Evolutionary conservation across 108 stramenopile genomes (phyloP), one percentile per base, ranked within the genome.

Genomic region (Cyclostephanos tholiformis): DNA sequence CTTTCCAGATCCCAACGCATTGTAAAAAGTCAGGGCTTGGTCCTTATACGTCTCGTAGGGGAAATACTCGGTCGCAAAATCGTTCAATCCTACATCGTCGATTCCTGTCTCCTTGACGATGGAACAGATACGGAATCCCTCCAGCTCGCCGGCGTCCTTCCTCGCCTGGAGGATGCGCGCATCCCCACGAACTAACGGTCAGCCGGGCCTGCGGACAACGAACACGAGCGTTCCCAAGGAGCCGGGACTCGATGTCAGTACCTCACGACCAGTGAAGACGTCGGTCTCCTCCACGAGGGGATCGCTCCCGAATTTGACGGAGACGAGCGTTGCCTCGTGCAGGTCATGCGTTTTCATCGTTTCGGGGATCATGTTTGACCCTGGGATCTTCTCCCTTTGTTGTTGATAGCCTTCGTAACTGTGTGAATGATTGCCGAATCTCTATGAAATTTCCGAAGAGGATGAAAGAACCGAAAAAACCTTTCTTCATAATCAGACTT

Each of bases 71-170:
- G 65, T 48, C 19, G 78, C 50, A 39, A 95, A 95, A 19, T 85
- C 87, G 12, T 20, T 43, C 48, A 95, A 67, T 38, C 95, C 95
- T 43, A 67, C 83, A 67, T 95, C 89, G 70, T 92, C 92, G 29
- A 86, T 82, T 35, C 86, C 91, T 32, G 87, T 88, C 71, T 95
- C 95, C 69, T 95, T 95, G 57, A 95, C 71, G 23, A 89, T 64
- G 9, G 84, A 84, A 56, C 85, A 63, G 16, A 92, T 19, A 13
- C 74, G 76, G 52, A 88, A 88, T 14, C 85, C 87, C 13, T 88
- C 63, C n/a, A 85, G 57, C n/a, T 70, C 63, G 6, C 75, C 72
- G 23, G 50, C 63, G 16, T 46, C 41, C 39, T 63, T 29, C 25
- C 65, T 64, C 44, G 73, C 68, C 26, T 64, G 67, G 50, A 75